These are phyloP conservation scores for Isatis tinctoria DNA, from an alignment of 345 rosid species.

Conservation along the genomic window DNA sequence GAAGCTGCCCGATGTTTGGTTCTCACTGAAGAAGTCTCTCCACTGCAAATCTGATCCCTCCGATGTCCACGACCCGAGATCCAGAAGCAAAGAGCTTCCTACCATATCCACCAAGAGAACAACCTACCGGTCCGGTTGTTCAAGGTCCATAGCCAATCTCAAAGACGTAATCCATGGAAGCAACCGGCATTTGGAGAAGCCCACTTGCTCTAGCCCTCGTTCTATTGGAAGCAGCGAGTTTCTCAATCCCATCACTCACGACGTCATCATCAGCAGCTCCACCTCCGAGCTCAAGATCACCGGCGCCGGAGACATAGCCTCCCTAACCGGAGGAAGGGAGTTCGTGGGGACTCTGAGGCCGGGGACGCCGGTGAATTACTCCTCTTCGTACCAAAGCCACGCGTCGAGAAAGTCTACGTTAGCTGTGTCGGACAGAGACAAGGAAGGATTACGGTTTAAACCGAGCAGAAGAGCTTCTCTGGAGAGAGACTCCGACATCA, in stretches of 20 bases:
- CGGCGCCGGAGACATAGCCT: slow-evolving; percentile 27
- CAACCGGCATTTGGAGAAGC: slow-evolving; percentile 77
- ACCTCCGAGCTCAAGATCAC: slow-evolving; percentile 94
- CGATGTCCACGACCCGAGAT: slow-evolving; percentile 54
- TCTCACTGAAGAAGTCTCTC: slow-evolving; percentile 54
- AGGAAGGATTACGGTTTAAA: slow-evolving; percentile 39
- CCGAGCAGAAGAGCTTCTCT: slow-evolving; percentile 47
- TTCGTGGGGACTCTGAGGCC: slow-evolving; percentile 79
- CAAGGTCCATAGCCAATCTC: slow-evolving; percentile 94
- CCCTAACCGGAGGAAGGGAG: slow-evolving; percentile 44
- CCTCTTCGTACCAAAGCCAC: slow-evolving; percentile 45
- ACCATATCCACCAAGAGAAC: slow-evolving; percentile 53
- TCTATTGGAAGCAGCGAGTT: slow-evolving; percentile 99
- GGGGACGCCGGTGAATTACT: slow-evolving; percentile 82
- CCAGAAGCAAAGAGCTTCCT: slow-evolving; percentile 49
- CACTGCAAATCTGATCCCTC: slow-evolving; percentile 52
- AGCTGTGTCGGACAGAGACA: slow-evolving; percentile 49
- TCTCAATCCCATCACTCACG: slow-evolving; percentile 93
- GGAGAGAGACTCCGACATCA: slow-evolving; percentile 39
- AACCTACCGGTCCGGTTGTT: slow-evolving; percentile 68
- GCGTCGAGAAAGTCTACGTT: slow-evolving; percentile 34
- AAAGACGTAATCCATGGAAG: slow-evolving; percentile 95
- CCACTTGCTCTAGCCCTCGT: slow-evolving; percentile 97
- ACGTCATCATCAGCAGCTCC: slow-evolving; percentile 78
- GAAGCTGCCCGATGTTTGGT: slow-evolving; percentile 63